Evolutionary conservation across 1,284 basidiomycete genomes (phyloP), one percentile per base, ranked within the genome.

Genomic region (Heterobasidion parviporum): DNA sequence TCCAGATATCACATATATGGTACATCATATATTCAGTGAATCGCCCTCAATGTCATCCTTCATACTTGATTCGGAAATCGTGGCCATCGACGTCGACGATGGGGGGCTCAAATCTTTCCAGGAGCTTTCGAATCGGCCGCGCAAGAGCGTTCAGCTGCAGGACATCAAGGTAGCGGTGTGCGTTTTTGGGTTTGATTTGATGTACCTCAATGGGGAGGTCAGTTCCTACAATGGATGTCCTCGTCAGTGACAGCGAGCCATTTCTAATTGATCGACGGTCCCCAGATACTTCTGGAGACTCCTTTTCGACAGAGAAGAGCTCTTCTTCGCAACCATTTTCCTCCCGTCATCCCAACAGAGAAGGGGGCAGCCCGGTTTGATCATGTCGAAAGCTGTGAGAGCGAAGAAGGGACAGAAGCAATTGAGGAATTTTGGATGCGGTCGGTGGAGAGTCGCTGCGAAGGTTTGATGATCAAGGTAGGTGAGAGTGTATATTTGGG

Each of bases 381-480:
- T 50, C 91, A 93, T 67, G 90, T 95, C 35, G 78, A 83, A 61
- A 87, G 80, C 56, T 83, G 88, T 61, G 89, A 92, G 66, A 92
- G 87, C 18, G 73, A 79, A 59, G 68, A 76, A 60, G 84, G 83
- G 1, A 77, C 79, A 52, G 80, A 81, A 18, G 79, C 74, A 8
- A 78, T 97, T 8, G 81, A 89, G 65, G 78, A 75, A 9, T 97
- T 97, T 68, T 94, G 94, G 80, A 75, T 84, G 61, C 76, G 77
- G 58, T 88, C 92, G 5, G 79, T 93, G n/a, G 82, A 85, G 64
- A 85, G 85, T 67, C 86, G 86, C 57, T 92, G 89, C 58, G 94
- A 98, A 69, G 94, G 94, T 5, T 76, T 97, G 61, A 96, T 98
- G 94, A 82, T 97, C 66, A 98, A 97, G 74, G 87, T 92, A 18